phyloP scores from a whole-genome alignment of 768 basidiomycete species.

The Rhodotorula graminis region DNA sequence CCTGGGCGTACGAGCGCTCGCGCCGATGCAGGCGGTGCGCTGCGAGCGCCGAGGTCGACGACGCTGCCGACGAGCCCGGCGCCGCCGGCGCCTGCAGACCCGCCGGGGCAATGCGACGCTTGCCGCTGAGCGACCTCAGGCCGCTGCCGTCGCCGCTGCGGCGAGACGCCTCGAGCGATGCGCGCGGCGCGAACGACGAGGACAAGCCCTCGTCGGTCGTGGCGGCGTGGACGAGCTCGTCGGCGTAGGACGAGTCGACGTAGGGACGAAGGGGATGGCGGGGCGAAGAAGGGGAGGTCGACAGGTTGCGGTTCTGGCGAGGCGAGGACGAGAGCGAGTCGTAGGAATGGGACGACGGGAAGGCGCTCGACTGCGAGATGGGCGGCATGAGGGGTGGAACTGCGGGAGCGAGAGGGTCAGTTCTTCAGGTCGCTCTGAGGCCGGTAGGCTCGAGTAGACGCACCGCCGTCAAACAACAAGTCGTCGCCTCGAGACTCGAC shows the following conservation, averaged over 20 bases:
- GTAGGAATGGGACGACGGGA: not conserved
- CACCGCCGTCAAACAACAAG: conserved; percentile 14
- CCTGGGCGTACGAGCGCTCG: not conserved
- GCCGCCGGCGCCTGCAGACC: not conserved
- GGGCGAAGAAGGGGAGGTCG: not conserved
- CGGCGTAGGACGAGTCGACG: not conserved
- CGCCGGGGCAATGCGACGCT: not conserved
- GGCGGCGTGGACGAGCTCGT: not conserved
- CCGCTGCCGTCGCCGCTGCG: not conserved
- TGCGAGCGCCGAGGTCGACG: conserved; percentile 4
- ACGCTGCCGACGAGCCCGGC: not conserved
- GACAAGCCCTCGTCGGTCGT: not conserved
- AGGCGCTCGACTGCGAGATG: conserved; percentile 2
- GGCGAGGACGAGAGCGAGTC: not conserved
- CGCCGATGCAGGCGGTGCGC: not conserved
- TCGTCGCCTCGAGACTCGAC: not conserved
- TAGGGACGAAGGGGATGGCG: not conserved
- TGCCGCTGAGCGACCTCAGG: conserved; percentile 8
- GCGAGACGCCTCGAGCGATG: not conserved
- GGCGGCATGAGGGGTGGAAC: conserved; percentile 25
- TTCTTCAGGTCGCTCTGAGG: not conserved
- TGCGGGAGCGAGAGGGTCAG: not conserved
- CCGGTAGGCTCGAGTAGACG: not conserved
- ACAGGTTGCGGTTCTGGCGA: too few species aligned
- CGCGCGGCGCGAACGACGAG: not conserved